A percentile compares a stretch with the other conserved stretches of the same genome.
phyloP scores from a whole-genome alignment of 2,329 filamentous ascomycete species.

The Cladobotryum mycophilum region DNA sequence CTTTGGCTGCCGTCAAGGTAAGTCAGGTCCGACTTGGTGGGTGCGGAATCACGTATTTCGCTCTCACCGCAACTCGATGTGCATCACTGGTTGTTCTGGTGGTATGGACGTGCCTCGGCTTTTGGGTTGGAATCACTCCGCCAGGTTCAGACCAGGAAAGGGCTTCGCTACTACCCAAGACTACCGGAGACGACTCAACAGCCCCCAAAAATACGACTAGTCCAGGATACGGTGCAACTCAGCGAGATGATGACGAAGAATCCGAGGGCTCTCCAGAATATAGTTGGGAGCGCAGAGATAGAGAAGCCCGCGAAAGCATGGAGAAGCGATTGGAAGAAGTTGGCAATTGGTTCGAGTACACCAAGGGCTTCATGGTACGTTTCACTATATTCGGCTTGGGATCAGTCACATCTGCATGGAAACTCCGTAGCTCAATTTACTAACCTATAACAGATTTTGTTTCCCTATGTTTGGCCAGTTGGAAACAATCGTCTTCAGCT shows the following conservation, averaged over 20 bases:
- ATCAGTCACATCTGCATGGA: background rate
- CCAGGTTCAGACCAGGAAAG: slow-evolving; percentile 47
- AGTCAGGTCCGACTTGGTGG: slow-evolving; percentile 4
- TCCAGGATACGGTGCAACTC: slow-evolving; percentile 37
- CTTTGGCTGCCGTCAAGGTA: slow-evolving; percentile 16
- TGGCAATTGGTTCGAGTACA: slow-evolving; percentile 71
- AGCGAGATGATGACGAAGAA: slow-evolving; percentile 30
- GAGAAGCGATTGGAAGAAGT: slow-evolving; percentile 65
- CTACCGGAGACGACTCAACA: slow-evolving; percentile 5
- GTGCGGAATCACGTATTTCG: slow-evolving; percentile 21
- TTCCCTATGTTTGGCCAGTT: slow-evolving; percentile 74
- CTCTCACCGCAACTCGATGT: slow-evolving; percentile 15
- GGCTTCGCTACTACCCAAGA: slow-evolving; percentile 47
- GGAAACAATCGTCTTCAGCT: slow-evolving; percentile 60
- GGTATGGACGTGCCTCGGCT: slow-evolving; percentile 13
- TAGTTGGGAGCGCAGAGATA: slow-evolving; percentile 47
- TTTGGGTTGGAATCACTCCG: slow-evolving; percentile 21
- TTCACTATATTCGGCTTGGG: background rate
- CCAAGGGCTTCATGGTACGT: slow-evolving; percentile 61
- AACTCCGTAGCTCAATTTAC: background rate
- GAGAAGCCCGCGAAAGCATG: slow-evolving; percentile 51
- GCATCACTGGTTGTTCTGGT: slow-evolving; percentile 26
- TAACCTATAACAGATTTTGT: slow-evolving; percentile 51
- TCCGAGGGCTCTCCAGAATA: slow-evolving; percentile 41
- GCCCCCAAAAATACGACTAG: slow-evolving; percentile 15